Conservation (phyloP, 2,329 filamentous ascomycete species). For the Aspergillus fumigatus region DNA sequence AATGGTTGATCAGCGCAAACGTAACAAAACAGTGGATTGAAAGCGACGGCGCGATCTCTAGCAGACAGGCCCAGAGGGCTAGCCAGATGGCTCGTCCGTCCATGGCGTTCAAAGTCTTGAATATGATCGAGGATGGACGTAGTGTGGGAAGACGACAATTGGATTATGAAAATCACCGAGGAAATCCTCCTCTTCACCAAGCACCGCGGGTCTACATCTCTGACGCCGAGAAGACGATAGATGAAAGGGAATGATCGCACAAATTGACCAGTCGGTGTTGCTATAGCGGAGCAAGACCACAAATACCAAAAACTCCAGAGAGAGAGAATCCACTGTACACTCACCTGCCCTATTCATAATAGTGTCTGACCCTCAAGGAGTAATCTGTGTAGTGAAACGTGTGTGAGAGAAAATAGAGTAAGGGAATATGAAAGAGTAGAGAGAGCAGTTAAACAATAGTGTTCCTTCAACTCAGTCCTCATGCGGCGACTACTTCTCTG, state of each 20-base stretch:
- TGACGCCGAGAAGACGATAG: not conserved
- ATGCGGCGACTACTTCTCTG: conserved; percentile 20
- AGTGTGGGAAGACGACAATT: not conserved
- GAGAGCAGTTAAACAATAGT: conserved; percentile 7
- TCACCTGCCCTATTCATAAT: conserved; percentile 49
- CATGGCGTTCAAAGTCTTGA: not conserved
- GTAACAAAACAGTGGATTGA: not conserved
- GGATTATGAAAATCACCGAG: not conserved
- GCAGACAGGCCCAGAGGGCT: conserved; percentile 1
- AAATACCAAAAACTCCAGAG: conserved; percentile 16
- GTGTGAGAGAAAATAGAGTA: conserved; percentile 1
- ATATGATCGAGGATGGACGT: conserved; percentile 6
- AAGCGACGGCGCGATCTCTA: conserved; percentile 3
- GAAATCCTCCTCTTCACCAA: not conserved
- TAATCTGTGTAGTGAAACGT: conserved; percentile 6
- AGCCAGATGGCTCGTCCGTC: conserved; percentile 1
- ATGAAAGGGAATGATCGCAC: not conserved
- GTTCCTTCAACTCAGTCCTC: conserved; percentile 13
- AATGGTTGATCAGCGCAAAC: conserved; percentile 10
- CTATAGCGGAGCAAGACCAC: conserved; percentile 8
- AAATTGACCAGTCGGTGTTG: not conserved
- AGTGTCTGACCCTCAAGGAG: conserved; percentile 11
- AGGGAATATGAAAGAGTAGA: not conserved
- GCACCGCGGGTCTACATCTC: not conserved
- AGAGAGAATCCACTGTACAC: conserved; percentile 23